Percentiles rank a stretch among this genome's conserved stretches.
Evolutionary conservation across 352 stramenopile genomes (phyloP).

Genomic region (Phytophthora boehmeriae): DNA sequence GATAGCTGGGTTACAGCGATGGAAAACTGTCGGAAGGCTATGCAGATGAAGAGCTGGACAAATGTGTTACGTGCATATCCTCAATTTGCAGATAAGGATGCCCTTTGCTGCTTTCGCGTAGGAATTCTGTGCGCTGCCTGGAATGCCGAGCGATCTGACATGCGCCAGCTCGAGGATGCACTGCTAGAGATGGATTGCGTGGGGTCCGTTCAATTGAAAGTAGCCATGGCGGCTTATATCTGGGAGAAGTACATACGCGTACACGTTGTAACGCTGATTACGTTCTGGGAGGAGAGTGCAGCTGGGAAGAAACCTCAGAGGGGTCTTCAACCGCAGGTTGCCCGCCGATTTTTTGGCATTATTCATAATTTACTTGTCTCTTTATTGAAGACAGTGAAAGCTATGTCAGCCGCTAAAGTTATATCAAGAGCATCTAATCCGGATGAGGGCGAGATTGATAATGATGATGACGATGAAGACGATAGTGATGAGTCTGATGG

Average conservation of each 20-base stretch:
- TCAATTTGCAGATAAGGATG: conserved; percentile 62
- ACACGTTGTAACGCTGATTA: conserved; percentile 81
- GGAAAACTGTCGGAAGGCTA: conserved; percentile 63
- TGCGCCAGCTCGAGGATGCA: conserved; percentile 84
- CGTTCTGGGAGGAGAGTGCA: conserved; percentile 84
- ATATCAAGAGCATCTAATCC: conserved; percentile 9
- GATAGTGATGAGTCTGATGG: conserved; percentile 23
- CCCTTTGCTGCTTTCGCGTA: conserved; percentile 72
- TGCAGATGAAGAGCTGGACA: conserved; percentile 73
- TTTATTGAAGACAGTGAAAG: conserved; percentile 42
- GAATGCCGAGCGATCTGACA: conserved; percentile 83
- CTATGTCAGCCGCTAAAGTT: conserved; percentile 10
- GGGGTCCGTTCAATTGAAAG: conserved; percentile 39
- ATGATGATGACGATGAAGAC: conserved; percentile 24
- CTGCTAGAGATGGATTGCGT: conserved; percentile 67
- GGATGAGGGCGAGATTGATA: conserved; percentile 30
- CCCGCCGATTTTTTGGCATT: conserved; percentile 78
- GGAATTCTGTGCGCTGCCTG: conserved; percentile 71
- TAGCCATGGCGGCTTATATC: conserved; percentile 72
- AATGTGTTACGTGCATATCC: conserved; percentile 61
- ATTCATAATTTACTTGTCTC: conserved; percentile 66
- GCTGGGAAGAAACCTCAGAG: conserved; percentile 66
- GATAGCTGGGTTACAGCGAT: conserved; percentile 70
- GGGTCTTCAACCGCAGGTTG: conserved; percentile 77
- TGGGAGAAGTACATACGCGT: conserved; percentile 86